Conservation (phyloP, 305 asterid genomes). For the Fraxinus paxiana region DNA sequence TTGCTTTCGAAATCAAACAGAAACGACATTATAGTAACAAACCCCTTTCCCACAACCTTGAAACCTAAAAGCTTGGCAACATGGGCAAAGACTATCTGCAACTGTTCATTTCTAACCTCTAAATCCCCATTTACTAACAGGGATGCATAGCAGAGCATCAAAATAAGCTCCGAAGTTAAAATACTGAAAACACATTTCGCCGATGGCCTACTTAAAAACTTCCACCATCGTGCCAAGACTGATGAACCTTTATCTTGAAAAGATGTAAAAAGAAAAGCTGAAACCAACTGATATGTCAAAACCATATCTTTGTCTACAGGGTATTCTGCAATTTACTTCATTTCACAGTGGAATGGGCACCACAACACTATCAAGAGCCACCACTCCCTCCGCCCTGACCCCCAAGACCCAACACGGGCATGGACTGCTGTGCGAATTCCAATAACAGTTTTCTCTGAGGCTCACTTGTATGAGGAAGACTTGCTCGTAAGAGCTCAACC, state of each 20-base stretch:
- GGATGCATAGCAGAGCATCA: conserved; percentile 34
- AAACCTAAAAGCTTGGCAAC: neutral
- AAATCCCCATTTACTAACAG: conserved; percentile 18
- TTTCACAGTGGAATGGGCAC: neutral
- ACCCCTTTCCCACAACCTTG: conserved; percentile 2
- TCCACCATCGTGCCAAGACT: conserved; percentile 25
- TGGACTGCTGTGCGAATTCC: conserved; percentile 61
- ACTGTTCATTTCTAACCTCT: conserved; percentile 27
- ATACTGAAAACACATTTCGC: conserved; percentile 13
- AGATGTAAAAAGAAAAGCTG: neutral
- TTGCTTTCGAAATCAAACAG: neutral
- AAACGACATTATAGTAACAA: neutral
- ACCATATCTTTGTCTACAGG: neutral
- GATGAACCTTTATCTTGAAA: neutral
- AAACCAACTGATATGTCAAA: neutral
- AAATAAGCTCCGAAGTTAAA: conserved; percentile 34
- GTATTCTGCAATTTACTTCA: neutral
- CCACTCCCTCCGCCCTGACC: conserved; percentile 35
- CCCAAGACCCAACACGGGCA: conserved; percentile 42
- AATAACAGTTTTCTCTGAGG: conserved; percentile 51
- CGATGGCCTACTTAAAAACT: conserved; percentile 29
- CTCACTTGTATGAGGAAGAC: conserved; percentile 72
- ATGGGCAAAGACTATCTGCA: conserved; percentile 5
- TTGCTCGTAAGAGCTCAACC: conserved; percentile 61
- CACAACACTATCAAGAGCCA: conserved; percentile 28